These are phyloP conservation scores for Leishmania tarentolae DNA, from an alignment of 208 protist genomes.

Conservation along the genomic window DNA sequence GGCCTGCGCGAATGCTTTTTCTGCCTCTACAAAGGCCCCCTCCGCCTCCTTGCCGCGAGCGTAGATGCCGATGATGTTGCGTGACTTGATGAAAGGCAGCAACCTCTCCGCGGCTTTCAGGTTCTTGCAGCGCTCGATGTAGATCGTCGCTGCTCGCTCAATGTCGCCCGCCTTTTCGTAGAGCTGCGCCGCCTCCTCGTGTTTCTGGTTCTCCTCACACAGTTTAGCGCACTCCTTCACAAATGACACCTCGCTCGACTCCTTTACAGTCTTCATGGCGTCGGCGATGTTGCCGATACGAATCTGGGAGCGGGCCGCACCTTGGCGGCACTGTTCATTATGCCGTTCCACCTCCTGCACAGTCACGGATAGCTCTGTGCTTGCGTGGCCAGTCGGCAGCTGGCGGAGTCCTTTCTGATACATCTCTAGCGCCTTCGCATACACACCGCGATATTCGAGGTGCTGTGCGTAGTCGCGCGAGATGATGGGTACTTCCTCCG, in stretches of 20 bases:
- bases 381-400: constrained; percentile 75
- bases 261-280: constrained; percentile 84
- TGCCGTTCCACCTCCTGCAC: constrained; percentile 76
- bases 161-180: constrained; percentile 93
- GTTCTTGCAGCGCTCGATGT: constrained; percentile 94
- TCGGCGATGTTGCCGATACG: constrained; percentile 84
- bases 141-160: constrained; percentile 94
- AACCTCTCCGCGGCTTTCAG: constrained; percentile 85
- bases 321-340: constrained; percentile 83
- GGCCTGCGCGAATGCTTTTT: constrained; percentile 91
- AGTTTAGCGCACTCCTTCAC: constrained; percentile 93
- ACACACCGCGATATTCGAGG: constrained; percentile 96
- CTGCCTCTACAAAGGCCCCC: constrained; percentile 91
- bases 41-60: constrained; percentile 90
- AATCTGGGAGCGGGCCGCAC: constrained; percentile 89
- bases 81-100: constrained; percentile 90
- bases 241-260: constrained; percentile 68
- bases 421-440: constrained; percentile 89
- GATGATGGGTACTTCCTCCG: constrained; percentile 89
- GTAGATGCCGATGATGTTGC: constrained; percentile 94
- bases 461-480: constrained; percentile 95
- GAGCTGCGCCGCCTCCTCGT: constrained; percentile 93
- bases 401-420: constrained; percentile 70
- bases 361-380: constrained; percentile 75
- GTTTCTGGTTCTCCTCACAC: constrained; percentile 92